These are phyloP conservation scores for Mycena rebaudengoi DNA, from an alignment of 768 basidiomycete genomes.

Conservation along the genomic window DNA sequence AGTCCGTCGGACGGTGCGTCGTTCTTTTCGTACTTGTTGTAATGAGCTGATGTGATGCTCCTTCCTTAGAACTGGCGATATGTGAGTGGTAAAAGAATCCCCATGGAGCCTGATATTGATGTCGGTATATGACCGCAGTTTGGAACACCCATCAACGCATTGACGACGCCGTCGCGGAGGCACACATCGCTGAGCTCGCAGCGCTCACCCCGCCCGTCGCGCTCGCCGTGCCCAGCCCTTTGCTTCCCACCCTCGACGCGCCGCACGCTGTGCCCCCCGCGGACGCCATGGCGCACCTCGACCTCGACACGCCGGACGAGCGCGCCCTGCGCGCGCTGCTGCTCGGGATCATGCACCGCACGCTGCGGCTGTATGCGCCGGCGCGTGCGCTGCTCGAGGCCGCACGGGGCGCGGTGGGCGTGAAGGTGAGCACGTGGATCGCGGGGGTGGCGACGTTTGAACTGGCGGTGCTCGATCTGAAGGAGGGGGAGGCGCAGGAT, in stretches of 20 bases:
- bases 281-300: neutral
- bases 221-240: slow-evolving; percentile 39
- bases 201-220: slow-evolving; percentile 55
- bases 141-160: slow-evolving; percentile 84
- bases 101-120: neutral
- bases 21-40: neutral
- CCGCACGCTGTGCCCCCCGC: slow-evolving; percentile 8
- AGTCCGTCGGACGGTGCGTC: slow-evolving; percentile 75
- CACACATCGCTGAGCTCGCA: slow-evolving; percentile 65
- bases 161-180: slow-evolving; percentile 57
- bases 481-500: slow-evolving; percentile 53
- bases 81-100: slow-evolving; percentile 52
- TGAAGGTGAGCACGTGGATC: slow-evolving; percentile 73
- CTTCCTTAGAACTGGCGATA: slow-evolving; percentile 78
- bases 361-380: slow-evolving; percentile 52
- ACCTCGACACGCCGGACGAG: slow-evolving; percentile 78
- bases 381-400: slow-evolving; percentile 61
- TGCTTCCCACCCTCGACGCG: slow-evolving; percentile 7
- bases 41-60: neutral
- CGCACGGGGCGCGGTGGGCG: slow-evolving; percentile 51
- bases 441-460: slow-evolving; percentile 74
- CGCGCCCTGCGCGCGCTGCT: slow-evolving; percentile 73
- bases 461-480: slow-evolving; percentile 73
- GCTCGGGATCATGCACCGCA: slow-evolving; percentile 72
- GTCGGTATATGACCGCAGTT: too few relatives aligned